Conservation (phyloP, 2,329 filamentous ascomycete genomes). For the Periconia digitata region DNA sequence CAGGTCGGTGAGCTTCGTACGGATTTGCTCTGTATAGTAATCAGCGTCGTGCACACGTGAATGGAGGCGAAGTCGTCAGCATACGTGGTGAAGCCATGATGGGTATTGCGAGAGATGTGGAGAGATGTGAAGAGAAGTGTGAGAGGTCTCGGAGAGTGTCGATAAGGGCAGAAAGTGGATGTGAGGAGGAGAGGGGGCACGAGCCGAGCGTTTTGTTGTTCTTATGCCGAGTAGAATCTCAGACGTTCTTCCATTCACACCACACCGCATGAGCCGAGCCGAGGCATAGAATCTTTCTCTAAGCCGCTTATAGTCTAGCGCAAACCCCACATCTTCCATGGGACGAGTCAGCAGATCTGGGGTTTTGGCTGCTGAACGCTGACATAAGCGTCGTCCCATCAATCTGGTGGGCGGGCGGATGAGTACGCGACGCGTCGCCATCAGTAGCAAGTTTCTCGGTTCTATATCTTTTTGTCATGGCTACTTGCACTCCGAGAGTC, state of each 20-base stretch:
- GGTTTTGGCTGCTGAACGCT: neutral
- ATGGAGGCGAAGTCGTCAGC: conserved; percentile 31
- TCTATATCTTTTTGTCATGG: neutral
- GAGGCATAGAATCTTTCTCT: conserved; percentile 27
- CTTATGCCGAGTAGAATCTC: conserved; percentile 9
- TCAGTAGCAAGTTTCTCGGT: neutral
- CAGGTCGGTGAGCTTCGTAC: conserved; percentile 90
- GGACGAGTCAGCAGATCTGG: neutral
- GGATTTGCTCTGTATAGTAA: conserved; percentile 70
- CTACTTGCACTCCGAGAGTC: conserved; percentile 3
- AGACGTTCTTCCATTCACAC: conserved; percentile 9
- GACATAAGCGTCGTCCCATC: no score
- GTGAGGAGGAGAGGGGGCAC: neutral
- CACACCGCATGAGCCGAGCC: conserved; percentile 22
- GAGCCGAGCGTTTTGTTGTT: neutral
- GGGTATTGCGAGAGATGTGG: conserved; percentile 14
- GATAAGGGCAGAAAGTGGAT: neutral
- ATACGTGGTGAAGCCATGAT: conserved; percentile 79
- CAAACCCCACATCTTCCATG: conserved; percentile 1
- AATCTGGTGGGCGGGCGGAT: no score
- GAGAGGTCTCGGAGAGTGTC: conserved; percentile 1
- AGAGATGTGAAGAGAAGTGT: conserved; percentile 3
- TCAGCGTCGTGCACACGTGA: conserved; percentile 26
- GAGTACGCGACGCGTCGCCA: neutral
- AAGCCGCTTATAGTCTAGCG: conserved; percentile 1